Evolutionary conservation across 176 grass and related monocot genomes (phyloP).

Genomic region (Bolboschoenus planiculmis): DNA sequence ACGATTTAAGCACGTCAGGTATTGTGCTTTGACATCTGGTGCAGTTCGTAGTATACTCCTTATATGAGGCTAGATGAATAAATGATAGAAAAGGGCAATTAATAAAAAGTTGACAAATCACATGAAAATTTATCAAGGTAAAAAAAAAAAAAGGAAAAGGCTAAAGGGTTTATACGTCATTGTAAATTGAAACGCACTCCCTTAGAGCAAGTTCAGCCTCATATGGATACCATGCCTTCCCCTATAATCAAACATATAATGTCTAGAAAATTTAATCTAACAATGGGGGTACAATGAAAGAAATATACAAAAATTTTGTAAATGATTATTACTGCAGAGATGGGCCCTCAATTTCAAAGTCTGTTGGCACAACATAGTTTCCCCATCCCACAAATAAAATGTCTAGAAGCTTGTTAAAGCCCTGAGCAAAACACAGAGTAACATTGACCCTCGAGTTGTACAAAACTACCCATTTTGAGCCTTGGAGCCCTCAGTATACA

Average conservation of each 20-base stretch:
- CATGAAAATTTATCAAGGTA: neutral
- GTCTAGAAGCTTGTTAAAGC: neutral
- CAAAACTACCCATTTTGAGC: neutral
- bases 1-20: slow-evolving; percentile 31
- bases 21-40: slow-evolving; percentile 29
- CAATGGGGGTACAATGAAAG: neutral
- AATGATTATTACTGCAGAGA: neutral
- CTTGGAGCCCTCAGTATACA: neutral
- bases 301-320: neutral
- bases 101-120: neutral
- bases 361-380: neutral
- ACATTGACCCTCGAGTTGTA: neutral
- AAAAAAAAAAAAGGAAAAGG: neutral
- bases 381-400: neutral
- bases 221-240: slow-evolving; percentile 33
- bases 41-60: slow-evolving; percentile 29
- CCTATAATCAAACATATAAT: slow-evolving; percentile 30
- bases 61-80: slow-evolving; percentile 37
- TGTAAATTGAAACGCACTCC: slow-evolving; percentile 73
- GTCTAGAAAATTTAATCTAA: neutral
- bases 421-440: neutral
- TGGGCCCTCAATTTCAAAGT: neutral
- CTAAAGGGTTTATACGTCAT: slow-evolving; percentile 35
- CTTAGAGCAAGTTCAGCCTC: slow-evolving; percentile 45
- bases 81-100: neutral